Evolutionary conservation across 2,329 filamentous ascomycete genomes (phyloP).

Genomic region (Nothophoma quercina): DNA sequence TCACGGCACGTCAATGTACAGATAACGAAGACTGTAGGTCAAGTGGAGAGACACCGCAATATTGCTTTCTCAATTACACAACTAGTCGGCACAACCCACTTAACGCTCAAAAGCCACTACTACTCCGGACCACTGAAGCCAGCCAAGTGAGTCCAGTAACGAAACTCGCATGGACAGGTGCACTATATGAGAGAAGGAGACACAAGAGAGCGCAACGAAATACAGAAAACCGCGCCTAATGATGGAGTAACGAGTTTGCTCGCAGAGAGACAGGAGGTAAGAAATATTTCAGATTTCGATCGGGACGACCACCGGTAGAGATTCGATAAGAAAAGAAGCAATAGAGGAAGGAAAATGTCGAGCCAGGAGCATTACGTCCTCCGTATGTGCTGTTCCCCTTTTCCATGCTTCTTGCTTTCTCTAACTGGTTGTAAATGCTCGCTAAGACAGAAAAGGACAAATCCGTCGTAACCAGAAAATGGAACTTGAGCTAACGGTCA

Average conservation of each 20-base stretch:
- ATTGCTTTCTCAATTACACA: constrained; percentile 42
- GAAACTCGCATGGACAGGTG: constrained; percentile 21
- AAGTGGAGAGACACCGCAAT: constrained; percentile 11
- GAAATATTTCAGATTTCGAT: constrained; percentile 29
- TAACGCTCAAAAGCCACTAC: constrained; percentile 22
- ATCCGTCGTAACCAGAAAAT: constrained; percentile 52
- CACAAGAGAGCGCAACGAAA: constrained; percentile 24
- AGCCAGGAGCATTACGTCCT: constrained; percentile 33
- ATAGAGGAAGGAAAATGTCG: constrained; percentile 39
- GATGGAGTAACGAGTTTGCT: constrained; percentile 22
- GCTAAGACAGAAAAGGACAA: constrained; percentile 51
- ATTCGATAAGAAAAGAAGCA: constrained; percentile 26
- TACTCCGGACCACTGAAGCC: constrained; percentile 36
- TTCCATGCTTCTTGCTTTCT: constrained; percentile 38
- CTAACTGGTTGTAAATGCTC: constrained; percentile 50
- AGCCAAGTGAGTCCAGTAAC: constrained; percentile 34
- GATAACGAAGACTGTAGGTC: neutral
- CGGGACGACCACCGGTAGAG: constrained; percentile 33
- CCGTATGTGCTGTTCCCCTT: constrained; percentile 31
- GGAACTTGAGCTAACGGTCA: constrained; percentile 47
- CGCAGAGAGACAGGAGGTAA: constrained; percentile 29
- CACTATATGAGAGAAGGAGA: constrained; percentile 33
- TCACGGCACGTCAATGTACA: no score
- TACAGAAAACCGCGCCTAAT: constrained; percentile 30
- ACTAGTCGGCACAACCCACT: constrained; percentile 30